phyloP scores from a whole-genome alignment of 371 early-diverging fungal genomes.

The Mortierella sp. region DNA sequence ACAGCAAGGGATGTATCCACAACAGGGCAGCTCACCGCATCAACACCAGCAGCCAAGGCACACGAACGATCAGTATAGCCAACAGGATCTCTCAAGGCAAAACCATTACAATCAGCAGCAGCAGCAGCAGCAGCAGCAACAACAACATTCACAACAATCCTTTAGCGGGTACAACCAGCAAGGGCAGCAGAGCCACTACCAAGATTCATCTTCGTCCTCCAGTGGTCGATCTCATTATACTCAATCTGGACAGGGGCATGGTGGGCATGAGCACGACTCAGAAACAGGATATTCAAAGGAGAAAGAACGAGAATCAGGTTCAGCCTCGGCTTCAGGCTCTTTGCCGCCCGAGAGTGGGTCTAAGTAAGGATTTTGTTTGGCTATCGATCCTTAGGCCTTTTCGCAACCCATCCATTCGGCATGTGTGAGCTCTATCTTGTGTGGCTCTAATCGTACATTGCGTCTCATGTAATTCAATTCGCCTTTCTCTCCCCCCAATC shows the following conservation, averaged over 20 bases:
- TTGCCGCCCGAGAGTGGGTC: conserved; percentile 37
- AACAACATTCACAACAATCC: conserved; percentile 7
- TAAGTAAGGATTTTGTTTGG: too few relatives aligned
- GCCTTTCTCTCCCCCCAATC: too few relatives aligned
- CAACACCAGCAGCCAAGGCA: conserved; percentile 4
- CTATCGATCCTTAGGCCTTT: too few relatives aligned
- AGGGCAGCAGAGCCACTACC: conserved; percentile 5
- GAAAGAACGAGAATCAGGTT: conserved; percentile 1
- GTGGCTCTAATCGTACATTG: too few relatives aligned
- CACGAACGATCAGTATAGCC: background rate
- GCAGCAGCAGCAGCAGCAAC: conserved; percentile 20
- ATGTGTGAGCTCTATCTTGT: too few relatives aligned
- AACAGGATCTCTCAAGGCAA: conserved; percentile 15
- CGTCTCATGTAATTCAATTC: too few relatives aligned
- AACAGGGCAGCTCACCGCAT: background rate
- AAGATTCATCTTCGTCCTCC: background rate
- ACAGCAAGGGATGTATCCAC: conserved; percentile 8
- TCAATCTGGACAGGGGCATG: conserved; percentile 2
- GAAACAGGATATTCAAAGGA: background rate
- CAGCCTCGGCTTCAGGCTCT: conserved; percentile 20
- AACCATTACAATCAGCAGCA: conserved; percentile 7
- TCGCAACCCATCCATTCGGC: too few relatives aligned
- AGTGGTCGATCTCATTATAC: conserved; percentile 8
- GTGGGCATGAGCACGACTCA: background rate
- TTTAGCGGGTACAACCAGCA: conserved; percentile 7